These are phyloP conservation scores for Pseudozyma thailandica DNA, from an alignment of 1,284 basidiomycete genomes.

Conservation along the genomic window DNA sequence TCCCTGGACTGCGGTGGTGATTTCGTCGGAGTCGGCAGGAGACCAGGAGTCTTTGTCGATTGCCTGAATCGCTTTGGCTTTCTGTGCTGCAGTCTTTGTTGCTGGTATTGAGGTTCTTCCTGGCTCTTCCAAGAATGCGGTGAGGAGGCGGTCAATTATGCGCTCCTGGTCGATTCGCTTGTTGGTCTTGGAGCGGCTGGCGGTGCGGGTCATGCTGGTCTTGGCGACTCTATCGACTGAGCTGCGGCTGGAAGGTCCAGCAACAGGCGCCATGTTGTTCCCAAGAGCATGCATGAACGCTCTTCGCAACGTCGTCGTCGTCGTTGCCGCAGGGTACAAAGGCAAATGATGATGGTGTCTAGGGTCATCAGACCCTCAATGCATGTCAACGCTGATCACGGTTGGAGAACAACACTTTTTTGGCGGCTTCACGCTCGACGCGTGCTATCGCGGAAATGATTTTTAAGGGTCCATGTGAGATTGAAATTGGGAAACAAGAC, in stretches of 20 bases:
- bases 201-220: constrained; percentile 4
- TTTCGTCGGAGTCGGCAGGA: constrained; percentile 27
- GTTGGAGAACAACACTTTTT: constrained; percentile 4
- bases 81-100: constrained; percentile 15
- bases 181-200: constrained; percentile 30
- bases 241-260: constrained; percentile 19
- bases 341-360: neutral
- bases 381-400: neutral
- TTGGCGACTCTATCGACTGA: constrained; percentile 3
- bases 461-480: no score
- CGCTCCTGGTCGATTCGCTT: constrained; percentile 38
- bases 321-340: neutral
- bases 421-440: neutral
- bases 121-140: constrained; percentile 5
- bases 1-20: constrained; percentile 30
- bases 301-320: neutral
- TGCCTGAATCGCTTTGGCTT: constrained; percentile 15
- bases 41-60: constrained; percentile 42
- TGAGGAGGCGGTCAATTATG: constrained; percentile 31
- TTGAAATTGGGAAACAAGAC: no score
- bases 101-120: neutral
- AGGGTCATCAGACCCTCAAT: neutral
- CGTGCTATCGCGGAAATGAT: neutral
- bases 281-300: neutral
- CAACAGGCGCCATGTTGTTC: constrained; percentile 12